Conservation (phyloP, 1,284 basidiomycete species). For the Heterobasidion parviporum region DNA sequence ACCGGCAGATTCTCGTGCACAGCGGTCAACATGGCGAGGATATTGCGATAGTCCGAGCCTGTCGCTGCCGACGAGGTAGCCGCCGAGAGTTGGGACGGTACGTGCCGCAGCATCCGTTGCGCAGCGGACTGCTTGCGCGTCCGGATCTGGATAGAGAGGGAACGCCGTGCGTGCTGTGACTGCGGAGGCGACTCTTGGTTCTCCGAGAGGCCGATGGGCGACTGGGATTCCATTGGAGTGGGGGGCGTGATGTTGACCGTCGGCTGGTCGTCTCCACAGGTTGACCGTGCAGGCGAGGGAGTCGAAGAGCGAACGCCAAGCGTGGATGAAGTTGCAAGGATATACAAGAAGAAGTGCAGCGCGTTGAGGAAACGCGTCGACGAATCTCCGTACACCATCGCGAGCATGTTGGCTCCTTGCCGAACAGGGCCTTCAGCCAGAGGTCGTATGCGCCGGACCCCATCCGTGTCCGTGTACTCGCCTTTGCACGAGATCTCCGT, state of each 20-base stretch:
- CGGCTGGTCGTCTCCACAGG: slow-evolving; percentile 17
- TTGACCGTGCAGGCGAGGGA: slow-evolving; percentile 20
- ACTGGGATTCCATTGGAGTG: slow-evolving; percentile 22
- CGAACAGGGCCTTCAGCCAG: slow-evolving; percentile 35
- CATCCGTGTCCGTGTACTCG: slow-evolving; percentile 37
- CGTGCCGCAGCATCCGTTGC: slow-evolving; percentile 17
- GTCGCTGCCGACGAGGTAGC: slow-evolving; percentile 47
- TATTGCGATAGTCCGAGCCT: slow-evolving; percentile 71
- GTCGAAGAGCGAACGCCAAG: slow-evolving; percentile 45
- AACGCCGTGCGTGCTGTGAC: slow-evolving; percentile 10
- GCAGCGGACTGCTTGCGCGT: slow-evolving; percentile 7
- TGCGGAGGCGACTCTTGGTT: slow-evolving; percentile 14
- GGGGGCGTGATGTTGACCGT: slow-evolving; percentile 28
- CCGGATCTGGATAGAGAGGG: slow-evolving; percentile 11
- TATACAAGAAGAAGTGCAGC: slow-evolving; percentile 71
- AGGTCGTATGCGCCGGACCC: slow-evolving; percentile 33
- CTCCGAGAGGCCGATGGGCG: slow-evolving; percentile 14
- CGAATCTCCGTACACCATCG: slow-evolving; percentile 55
- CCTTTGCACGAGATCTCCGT: slow-evolving; percentile 64
- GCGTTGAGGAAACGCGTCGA: slow-evolving; percentile 70
- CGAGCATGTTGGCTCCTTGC: slow-evolving; percentile 36
- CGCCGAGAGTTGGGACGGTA: slow-evolving; percentile 32
- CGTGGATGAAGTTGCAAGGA: slow-evolving; percentile 62
- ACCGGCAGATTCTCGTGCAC: slow-evolving; percentile 67
- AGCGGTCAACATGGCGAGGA: slow-evolving; percentile 62